Base-by-base conservation (phyloP, 345 rosid species). In the Turnera subulata region DNA sequence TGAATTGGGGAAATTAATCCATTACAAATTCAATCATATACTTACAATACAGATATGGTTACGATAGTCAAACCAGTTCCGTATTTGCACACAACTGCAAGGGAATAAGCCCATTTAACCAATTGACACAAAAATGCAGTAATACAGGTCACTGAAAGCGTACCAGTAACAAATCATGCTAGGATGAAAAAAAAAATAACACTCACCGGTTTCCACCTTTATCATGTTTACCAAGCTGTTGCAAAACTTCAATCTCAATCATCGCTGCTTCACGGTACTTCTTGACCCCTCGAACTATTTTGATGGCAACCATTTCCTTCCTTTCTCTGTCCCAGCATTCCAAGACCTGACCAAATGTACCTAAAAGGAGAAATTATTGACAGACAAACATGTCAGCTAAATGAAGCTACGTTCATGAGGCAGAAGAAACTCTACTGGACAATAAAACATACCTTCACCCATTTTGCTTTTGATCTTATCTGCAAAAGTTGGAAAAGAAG, bases 1-100 rank as follows among this genome's bases (percentile, higher is more conserved):
- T 67, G 63, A 75, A 67, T 66, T 64, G 95, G 91, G 84, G 84
- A 78, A 80, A 87, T 71, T 76, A 79, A 82, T 71, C 73, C 73
- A 76, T 73, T 56, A 70, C 74, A 76, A 72, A 74, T n/a, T 73
- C 69, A 81, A 75, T 75, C 60, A 79, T 69, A 73, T 75, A 93
- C 99, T 89, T 87, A 93, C 97, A 82, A 89, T 93, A 93, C 99
- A 93, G 58, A 89, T 86, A 89, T 89, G 96, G 84, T 89, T 89
- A 86, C 96, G 97, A 93, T 89, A 87, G 97, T 93, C 96, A 93
- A 93, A 93, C 97, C 99, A 93, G 91, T 89, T 85, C 97, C 90
- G 81, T 83, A 93, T 79, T 82, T 89, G 97, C 80, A 93, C 99
- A 89, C 97, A 93, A 89, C 99, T 89, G 96, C 97, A 90, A 90